Evolutionary conservation across 2,329 filamentous ascomycete genomes (phyloP), one percentile per base, ranked within the genome.

Genomic region (Colletotrichum truncatum): DNA sequence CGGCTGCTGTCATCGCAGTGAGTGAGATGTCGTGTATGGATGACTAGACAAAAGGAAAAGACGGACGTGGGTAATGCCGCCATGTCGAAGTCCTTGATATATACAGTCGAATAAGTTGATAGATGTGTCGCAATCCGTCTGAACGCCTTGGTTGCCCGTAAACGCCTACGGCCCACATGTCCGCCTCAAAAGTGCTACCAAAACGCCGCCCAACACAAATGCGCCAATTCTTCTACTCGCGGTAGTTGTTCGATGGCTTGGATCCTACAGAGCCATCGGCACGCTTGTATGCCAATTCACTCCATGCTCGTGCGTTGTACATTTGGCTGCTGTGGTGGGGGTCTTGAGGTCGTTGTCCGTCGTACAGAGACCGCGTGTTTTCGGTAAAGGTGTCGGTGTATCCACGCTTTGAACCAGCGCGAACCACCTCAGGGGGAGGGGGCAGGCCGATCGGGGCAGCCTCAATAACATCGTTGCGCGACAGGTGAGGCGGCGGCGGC

Each of bases 291-390:
- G 71, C 70, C 23, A 64, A 55, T 12, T 67, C 49, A 3, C 14
- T 11, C 26, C 21, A 6, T 12, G 10, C 25, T 9, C 14, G 36
- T 6, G 25, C n/a, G n/a, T 28, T 14, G 11, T 54, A 53, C 10
- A 23, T 30, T 4, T 26, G 18, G 10, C 21, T 11, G 36, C 70
- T 64, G 63, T 79, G 75, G 62, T 79, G 75, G 3, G 71, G 57
- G 11, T 81, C 79, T 16, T 72, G 64, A 53, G 77, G 78, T 26
- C 79, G 73, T 66, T 78, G 73, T 3, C 78, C 75, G 38, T 81
- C 79, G 70, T 75, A 74, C 6, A 80, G 71, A 2, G 76, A 72
- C 18, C 72, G 69, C 4, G 66, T 67, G 58, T 67, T 66, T 10
- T 67, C 63, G 7, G 16, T 14, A 26, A 70, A 68, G 1, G 68